Base-by-base conservation (phyloP, 345 rosid genomes). In the Populus tremula region DNA sequence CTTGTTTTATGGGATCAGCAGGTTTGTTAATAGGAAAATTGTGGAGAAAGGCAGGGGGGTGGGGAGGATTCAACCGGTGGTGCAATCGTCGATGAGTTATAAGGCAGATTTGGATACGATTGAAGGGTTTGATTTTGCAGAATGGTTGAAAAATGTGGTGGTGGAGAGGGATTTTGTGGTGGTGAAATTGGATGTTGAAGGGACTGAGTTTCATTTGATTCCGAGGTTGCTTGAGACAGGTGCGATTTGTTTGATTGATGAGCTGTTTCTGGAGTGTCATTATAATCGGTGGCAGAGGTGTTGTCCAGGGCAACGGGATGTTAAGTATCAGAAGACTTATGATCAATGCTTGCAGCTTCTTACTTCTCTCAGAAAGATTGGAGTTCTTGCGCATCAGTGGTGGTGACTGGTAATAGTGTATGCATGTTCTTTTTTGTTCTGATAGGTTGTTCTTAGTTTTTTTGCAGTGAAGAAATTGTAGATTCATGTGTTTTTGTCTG, bases 131-230 rank as follows among this genome's bases (percentile, higher is more conserved):
- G 99, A 94, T 89, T 94, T 96, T 16, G 96, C 94, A 0, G 87
- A 87, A 49, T 96, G 99, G 99, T 82, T 96, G 87, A 94, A 90
- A 89, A 89, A 75, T 36, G 89, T 87, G 0, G 95, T 94, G 69
- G 84, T 79, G 0, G 91, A 88, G 74, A 89, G 87, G 85, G 99
- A 96, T 79, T 96, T 88, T 74, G 97, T 96, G 77, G 97, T 93
- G 86, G 90, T 96, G 98, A 96, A 96, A 88, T 93, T 96, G 99
- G 99, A 96, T 70, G 99, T 96, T 43, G 98, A 94, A 89, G 98
- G 99, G 73, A 92, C 99, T 3, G 99, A 94, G 75, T 96, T 96
- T 67, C 91, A 94, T 77, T 86, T 96, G 80, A 91, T 96, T 45
- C 97, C 98, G 0, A 87, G 94, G 86, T 75, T 96, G 76, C 79